Conservation (phyloP, 176 grass and related monocot species). For the maize (Zea mays) region Zm-B73-REFERENCE-NAM-5.0 NC_050096.1:8243501-8244000, state of each 20-base stretch:
- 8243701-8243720: slow-evolving; percentile 29
- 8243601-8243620: slow-evolving; percentile 46
- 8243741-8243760: slow-evolving; percentile 19
- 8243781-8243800: neutral
- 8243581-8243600: neutral
- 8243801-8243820: slow-evolving; percentile 29
- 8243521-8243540: slow-evolving; percentile 65
- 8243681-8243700: slow-evolving; percentile 33
- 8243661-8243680: slow-evolving; percentile 42
- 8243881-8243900: slow-evolving; percentile 15
- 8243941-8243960: slow-evolving; percentile 20
- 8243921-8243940: slow-evolving; percentile 1
- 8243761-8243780: slow-evolving; percentile 23
- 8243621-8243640: slow-evolving; percentile 43
- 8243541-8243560: slow-evolving; percentile 62
- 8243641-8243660: slow-evolving; percentile 68
- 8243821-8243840: neutral
- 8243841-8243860: neutral
- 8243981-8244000: slow-evolving; percentile 11
- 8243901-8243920: slow-evolving; percentile 9
- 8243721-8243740: slow-evolving; percentile 22
- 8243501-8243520: slow-evolving; percentile 46
- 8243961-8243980: slow-evolving; percentile 11
- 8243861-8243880: slow-evolving; percentile 13
- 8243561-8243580: slow-evolving; percentile 28